Evolutionary conservation across 2,329 filamentous ascomycete species (phyloP), one percentile per base, ranked within the genome.

Genomic region (Xylaria sp.): DNA sequence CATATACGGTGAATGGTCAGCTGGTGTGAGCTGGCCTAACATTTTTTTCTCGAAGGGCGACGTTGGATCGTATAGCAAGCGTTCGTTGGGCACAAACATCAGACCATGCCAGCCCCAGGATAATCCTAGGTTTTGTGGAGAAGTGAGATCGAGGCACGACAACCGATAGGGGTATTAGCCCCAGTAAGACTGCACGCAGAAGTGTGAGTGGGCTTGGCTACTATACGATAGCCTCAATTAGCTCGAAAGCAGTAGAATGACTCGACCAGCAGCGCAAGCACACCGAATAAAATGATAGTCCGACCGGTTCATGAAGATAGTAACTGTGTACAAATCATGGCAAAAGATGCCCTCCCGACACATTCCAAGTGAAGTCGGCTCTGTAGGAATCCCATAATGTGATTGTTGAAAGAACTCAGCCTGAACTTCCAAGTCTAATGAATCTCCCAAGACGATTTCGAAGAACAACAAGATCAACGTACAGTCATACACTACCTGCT

Each of bases 31-130:
- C 38, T 49, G 46, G 35, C 29, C 25, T 17, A 19, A 19, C 41
- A 10, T 4, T n/a, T 47, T n/a, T 40, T 15, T n/a, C 33, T 31
- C n/a, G 33, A 8, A 33, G 47, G 35, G 17, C 53, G 48, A 21
- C 17, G 53, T 54, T 40, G 35, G 38, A 49, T 38, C 43, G 46
- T 8, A 49, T 33, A 10, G 15, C 51, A 19, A 53, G 44, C 43
- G 47, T 54, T 64, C 64, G 64, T 66, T 66, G 58, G 59, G 64
- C 58, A 65, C 52, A 59, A 63, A 67, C 48, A 49, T 52, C 51
- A 46, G 43, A 41, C 37, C 49, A 43, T 19, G 23, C 46, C 19
- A 52, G 31, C 15, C 44, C 49, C 44, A 25, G 19, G 8, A 31
- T 41, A 19, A 23, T 19, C 48, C 37, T 41, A 41, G 38, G 43